phyloP scores from a whole-genome alignment of 345 rosid genomes.

The Linum usitatissimum region DNA sequence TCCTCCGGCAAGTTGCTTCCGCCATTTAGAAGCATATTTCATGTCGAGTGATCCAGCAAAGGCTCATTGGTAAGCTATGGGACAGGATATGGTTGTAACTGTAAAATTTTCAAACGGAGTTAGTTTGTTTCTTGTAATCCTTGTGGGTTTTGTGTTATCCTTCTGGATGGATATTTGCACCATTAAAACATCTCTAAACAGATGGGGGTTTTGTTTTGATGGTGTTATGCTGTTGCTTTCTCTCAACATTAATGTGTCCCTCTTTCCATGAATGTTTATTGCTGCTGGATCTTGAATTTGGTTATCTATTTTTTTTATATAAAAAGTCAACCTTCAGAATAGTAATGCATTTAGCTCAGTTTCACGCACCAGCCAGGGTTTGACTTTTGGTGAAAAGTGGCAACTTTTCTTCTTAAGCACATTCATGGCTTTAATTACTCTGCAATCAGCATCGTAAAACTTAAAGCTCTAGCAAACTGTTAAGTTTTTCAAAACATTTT shows the following conservation, averaged over 20 bases:
- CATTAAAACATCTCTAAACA: too few species aligned
- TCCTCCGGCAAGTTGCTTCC: constrained; percentile 41
- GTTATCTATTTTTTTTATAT: too few species aligned
- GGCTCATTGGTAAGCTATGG: background rate
- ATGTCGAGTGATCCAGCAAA: constrained; percentile 45
- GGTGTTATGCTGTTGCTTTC: too few species aligned
- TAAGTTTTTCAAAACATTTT: constrained; percentile 12
- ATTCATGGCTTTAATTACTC: constrained; percentile 14
- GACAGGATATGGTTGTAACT: background rate
- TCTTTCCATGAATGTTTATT: too few species aligned
- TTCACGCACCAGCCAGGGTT: too few species aligned
- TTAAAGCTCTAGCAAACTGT: background rate
- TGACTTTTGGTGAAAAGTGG: too few species aligned
- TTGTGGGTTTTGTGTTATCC: background rate
- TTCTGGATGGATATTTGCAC: background rate
- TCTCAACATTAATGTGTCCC: too few species aligned
- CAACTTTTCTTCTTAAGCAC: background rate
- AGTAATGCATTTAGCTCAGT: background rate
- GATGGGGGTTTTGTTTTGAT: too few species aligned
- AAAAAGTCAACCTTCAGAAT: background rate
- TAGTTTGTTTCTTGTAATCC: background rate
- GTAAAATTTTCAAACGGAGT: background rate
- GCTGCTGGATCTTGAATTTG: too few species aligned
- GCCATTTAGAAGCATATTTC: constrained; percentile 45
- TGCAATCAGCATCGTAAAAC: constrained; percentile 17